Evolutionary conservation across 768 basidiomycete genomes (phyloP), one percentile per base, ranked within the genome.

Genomic region (Dioszegia aurantiaca): DNA sequence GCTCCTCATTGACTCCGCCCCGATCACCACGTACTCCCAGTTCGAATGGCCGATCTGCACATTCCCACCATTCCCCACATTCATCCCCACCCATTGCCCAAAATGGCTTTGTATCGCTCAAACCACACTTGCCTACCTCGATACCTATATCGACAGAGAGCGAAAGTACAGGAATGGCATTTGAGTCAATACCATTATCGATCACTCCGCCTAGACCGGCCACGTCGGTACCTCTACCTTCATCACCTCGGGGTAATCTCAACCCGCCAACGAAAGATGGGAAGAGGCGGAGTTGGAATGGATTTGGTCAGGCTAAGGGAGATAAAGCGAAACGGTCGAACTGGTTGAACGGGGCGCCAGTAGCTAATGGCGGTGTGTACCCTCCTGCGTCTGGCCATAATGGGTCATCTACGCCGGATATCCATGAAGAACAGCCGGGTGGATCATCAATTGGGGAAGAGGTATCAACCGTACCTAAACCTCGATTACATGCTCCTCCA

Each of bases 401-500:
- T 23, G 28, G 16, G 4, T 42, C 17, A 36, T 40, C 36, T 10
- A 17, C 21, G 37, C 27, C 4, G 12, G 36, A 23, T 17, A 40
- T 53, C 14, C 11, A 14, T 26, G 51, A 53, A n/a, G 51, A 53
- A 27, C 16, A 26, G 3, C 33, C 6, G 36, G 28, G 6, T 52
- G 21, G 19, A 39, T 19, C 48, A n/a, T 28, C 28, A 6, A 28
- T 28, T 12, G 28, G 21, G 10, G 21, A 14, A 10, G 53, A 26
- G 28, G 33, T 21, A 4, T 47, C 52, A 10, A n/a, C n/a, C n/a
- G 33, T 36, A 33, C 23, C 55, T 10, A 58, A 43, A 24, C 60
- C 68, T 11, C 43, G 61, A 43, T 33, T 61, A 30, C 65, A 67
- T 16, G 70, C 70, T 19, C 70, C 70, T 11, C 70, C 70, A 4